Evolutionary conservation across 495 filamentous ascomycete species (phyloP).

Genomic region (Lepraria neglecta): DNA sequence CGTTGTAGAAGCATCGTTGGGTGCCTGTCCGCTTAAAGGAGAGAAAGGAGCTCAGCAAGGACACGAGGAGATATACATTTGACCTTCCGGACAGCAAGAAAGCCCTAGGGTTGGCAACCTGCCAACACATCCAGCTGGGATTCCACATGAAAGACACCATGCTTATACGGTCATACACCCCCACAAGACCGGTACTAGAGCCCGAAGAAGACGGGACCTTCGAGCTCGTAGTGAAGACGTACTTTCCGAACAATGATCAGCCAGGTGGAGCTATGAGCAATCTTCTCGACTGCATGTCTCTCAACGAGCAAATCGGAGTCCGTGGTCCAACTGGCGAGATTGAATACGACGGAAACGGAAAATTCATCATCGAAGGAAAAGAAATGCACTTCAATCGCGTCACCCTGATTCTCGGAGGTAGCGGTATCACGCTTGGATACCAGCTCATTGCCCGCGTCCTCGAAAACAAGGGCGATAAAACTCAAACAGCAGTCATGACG

Average conservation of each 20-base stretch:
- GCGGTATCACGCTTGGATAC: background rate
- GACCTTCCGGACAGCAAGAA: background rate
- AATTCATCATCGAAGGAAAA: background rate
- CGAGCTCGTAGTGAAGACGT: background rate
- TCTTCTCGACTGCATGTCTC: slow-evolving; percentile 4
- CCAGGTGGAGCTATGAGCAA: background rate
- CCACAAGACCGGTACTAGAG: background rate
- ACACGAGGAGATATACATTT: background rate
- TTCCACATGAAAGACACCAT: background rate
- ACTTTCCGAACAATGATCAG: background rate
- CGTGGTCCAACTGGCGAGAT: background rate
- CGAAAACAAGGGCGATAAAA: background rate
- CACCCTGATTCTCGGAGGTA: background rate
- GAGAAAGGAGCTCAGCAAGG: background rate
- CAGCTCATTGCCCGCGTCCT: background rate
- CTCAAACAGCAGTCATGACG: background rate
- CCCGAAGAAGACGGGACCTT: slow-evolving; percentile 1
- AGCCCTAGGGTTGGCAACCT: background rate
- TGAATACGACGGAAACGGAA: background rate
- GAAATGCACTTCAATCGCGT: background rate
- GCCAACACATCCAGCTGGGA: background rate
- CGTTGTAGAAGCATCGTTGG: background rate
- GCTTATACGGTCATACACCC: background rate
- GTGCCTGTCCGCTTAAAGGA: background rate
- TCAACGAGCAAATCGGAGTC: background rate